Base-by-base conservation (phyloP, 345 rosid genomes). In the Odontarrhena argentea region DNA sequence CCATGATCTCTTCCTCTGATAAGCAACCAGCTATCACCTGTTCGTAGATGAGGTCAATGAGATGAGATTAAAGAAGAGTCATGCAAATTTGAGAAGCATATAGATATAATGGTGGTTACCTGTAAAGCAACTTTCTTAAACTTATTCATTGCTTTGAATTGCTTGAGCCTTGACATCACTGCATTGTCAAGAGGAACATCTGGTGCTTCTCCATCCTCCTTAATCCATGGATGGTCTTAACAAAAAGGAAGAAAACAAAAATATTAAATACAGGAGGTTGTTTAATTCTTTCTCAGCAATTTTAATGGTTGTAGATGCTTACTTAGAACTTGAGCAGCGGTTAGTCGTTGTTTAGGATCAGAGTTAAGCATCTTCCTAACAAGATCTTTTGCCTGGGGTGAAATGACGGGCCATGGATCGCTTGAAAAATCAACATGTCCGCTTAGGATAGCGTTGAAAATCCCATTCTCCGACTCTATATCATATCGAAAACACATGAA, bases 1-100 rank as follows among this genome's bases (percentile, higher is more conserved):
- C 98, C 92, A 80, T 91, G 79, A 93, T 93, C 76, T 93, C 97
- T 82, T 91, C 97, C 79, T 93, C 97, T 0, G 98, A 93, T 69
- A 93, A 75, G 69, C 97, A 93, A 6, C 98, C 97, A 1, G 98
- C 97, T 53, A 93, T 93, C 45, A 93, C 96, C 98, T 93, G 48
- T 47, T 8, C 25, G 2, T 36, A 51, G 53, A 45, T 46, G 51
- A 26, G 28, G 44, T 44, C 51, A 55, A 9, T 70, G 25, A 71
- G 63, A 51, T 55, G 42, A 71, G 63, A 51, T 55, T 42, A 26
- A 42, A 45, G 26, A 54, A 15, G 24, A 41, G 50, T 38, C 30
- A 0, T 9, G 32, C 36, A 32, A 32, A n/a, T 4, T 53, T 28
- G 32, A 37, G 36, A 34, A 18, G 46, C 38, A 4, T 11, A 0